These are phyloP conservation scores for Zymoseptoria ardabiliae DNA, from an alignment of 2,329 filamentous ascomycete species.

Conservation along the genomic window DNA sequence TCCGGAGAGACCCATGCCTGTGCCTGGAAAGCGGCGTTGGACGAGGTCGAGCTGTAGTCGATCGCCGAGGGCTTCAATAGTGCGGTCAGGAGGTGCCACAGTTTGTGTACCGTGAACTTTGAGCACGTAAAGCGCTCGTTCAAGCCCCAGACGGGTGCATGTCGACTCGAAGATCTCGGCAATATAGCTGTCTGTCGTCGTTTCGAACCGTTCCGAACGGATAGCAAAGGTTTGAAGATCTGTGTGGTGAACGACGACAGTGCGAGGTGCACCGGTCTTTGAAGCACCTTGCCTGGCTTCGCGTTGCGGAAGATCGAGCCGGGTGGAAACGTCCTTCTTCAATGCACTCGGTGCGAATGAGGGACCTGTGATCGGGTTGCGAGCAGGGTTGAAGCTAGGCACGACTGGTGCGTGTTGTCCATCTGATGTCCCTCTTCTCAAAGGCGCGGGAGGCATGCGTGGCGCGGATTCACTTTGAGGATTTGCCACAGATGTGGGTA, in stretches of 20 bases:
- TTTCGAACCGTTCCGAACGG: conserved; percentile 62
- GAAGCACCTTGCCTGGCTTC: conserved; percentile 39
- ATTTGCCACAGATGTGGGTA: conserved; percentile 8
- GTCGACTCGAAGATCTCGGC: conserved; percentile 73
- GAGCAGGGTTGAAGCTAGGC: conserved; percentile 34
- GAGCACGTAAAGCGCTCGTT: conserved; percentile 71
- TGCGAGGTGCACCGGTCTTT: conserved; percentile 58
- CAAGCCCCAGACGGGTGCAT: conserved; percentile 68
- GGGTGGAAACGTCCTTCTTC: conserved; percentile 40
- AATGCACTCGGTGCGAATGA: conserved; percentile 35
- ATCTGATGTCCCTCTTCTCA: conserved; percentile 1
- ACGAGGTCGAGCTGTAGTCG: conserved; percentile 68
- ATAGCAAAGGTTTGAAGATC: conserved; percentile 59
- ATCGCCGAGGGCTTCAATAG: conserved; percentile 70
- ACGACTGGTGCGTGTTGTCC: conserved; percentile 11
- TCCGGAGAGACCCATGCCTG: conserved; percentile 58
- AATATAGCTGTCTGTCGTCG: conserved; percentile 75
- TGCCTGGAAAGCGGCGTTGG: conserved; percentile 55
- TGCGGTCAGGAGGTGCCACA: conserved; percentile 68
- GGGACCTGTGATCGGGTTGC: conserved; percentile 46
- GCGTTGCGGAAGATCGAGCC: conserved; percentile 35
- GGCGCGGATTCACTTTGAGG: conserved; percentile 7
- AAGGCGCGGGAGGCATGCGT: conserved; percentile 5
- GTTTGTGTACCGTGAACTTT: conserved; percentile 69
- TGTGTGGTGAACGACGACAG: conserved; percentile 64